Evolutionary conservation across 768 basidiomycete species (phyloP).

Genomic region (Tulasnella calospora): DNA sequence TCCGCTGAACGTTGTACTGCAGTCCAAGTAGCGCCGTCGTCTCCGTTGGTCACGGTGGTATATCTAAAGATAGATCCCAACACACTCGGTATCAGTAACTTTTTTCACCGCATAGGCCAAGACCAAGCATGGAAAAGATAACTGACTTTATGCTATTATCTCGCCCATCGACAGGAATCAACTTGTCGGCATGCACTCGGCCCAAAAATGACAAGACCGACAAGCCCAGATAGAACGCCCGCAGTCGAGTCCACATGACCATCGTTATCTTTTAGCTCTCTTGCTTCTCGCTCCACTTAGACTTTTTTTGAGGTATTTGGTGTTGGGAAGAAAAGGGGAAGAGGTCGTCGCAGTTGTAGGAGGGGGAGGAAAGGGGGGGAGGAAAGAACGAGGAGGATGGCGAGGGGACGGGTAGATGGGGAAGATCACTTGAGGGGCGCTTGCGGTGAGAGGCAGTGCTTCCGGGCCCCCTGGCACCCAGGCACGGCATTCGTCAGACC

Average conservation of each 20-base stretch:
- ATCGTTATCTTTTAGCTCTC: background rate
- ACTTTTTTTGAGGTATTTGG: background rate
- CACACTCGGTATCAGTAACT: background rate
- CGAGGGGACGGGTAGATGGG: background rate
- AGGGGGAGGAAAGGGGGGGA: background rate
- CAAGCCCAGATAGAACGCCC: conserved; percentile 1
- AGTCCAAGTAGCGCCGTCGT: background rate
- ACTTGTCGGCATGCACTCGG: background rate
- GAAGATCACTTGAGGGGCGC: conserved; percentile 7
- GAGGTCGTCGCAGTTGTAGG: background rate
- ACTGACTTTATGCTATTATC: conserved; percentile 1
- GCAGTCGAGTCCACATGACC: background rate
- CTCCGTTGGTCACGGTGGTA: background rate
- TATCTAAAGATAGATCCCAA: conserved; percentile 8
- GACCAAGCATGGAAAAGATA: background rate
- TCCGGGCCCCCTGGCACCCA: background rate
- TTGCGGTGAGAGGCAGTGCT: background rate
- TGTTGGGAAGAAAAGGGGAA: background rate
- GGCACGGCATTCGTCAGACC: background rate
- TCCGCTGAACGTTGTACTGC: conserved; percentile 28
- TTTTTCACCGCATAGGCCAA: background rate
- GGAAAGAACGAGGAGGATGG: background rate
- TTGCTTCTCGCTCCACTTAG: background rate
- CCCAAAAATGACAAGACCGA: conserved; percentile 7
- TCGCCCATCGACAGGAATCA: background rate